Base-by-base conservation (phyloP, 2,329 filamentous ascomycete genomes). In the Sarocladium strictum region DNA sequence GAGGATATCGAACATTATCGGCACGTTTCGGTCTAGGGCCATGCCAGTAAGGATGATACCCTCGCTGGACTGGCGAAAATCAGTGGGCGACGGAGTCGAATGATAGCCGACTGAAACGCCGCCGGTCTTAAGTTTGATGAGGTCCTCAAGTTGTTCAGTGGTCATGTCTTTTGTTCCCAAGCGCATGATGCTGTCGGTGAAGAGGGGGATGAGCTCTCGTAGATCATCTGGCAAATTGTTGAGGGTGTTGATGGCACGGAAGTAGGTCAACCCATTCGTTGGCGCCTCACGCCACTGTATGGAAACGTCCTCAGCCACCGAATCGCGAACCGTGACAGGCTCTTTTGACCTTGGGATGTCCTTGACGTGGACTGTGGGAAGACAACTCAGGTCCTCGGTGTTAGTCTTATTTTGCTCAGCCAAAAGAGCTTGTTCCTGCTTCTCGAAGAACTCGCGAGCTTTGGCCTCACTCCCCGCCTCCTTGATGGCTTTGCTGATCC, bases 201-300 rank as follows among this genome's bases (percentile, higher is more conserved):
- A 97, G 0, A 99, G 75, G 1, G 94, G 94, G 49, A 97, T 81
- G 56, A 97, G 76, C 61, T 89, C 78, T 53, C 94, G 83, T 53
- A 97, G 78, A 58, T 97, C 90, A 58, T 93, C 86, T 0, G 93
- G 90, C 14, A 99, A 74, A 57, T 87, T 83, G 43, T 89, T 80
- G 54, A 97, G 77, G 0, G 82, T 79, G 66, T 95, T 91, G 67
- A 97, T 82, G 2, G 90, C 91, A 56, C 92, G 86, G 75, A 99
- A 96, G 68, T 99, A 99, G 1, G 93, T 97, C 56, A 99, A 74
- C 0, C 94, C 94, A 63, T 99, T 99, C 0, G 94, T 99, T 2
- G 90, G 89, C 7, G 92, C 90, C 69, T 96, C 90, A 52, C 87
- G 86, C 91, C 92, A 97, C 63, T 97, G 89, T 3, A 94, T 83